A percentile compares a stretch with the other conserved stretches of the same genome.
These are phyloP conservation scores for Saccharomycopsis hybrid DNA, from an alignment of 1,139 yeast genomes.

Conservation along the genomic window DNA sequence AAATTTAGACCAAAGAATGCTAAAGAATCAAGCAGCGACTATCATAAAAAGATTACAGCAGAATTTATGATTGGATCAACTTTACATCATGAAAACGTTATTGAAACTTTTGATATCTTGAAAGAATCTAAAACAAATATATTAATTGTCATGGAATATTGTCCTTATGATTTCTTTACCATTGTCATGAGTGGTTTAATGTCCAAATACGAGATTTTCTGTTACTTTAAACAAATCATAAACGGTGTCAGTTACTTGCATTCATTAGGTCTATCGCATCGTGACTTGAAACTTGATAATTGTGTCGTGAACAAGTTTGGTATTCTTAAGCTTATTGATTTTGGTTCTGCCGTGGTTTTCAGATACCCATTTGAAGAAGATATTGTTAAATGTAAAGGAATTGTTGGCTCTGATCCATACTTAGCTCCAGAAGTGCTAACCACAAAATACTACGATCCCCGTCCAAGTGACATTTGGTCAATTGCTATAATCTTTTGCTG, in stretches of 20 bases:
- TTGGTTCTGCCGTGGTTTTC: conserved; percentile 91
- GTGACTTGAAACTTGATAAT: conserved; percentile 89
- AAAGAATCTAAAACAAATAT: conserved; percentile 76
- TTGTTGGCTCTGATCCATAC: conserved; percentile 92
- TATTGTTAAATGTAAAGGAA: conserved; percentile 77
- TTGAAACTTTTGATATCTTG: conserved; percentile 85
- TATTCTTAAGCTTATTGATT: conserved; percentile 83
- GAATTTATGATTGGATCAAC: conserved; percentile 95
- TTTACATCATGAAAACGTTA: conserved; percentile 81
- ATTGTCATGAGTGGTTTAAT: conserved; percentile 93
- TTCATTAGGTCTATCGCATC: conserved; percentile 82
- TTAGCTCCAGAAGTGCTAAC: conserved; percentile 93
- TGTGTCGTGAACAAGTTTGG: conserved; percentile 85
- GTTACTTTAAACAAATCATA: conserved; percentile 84
- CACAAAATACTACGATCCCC: conserved; percentile 74
- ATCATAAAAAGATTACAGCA: conserved; percentile 89
- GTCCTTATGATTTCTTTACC: conserved; percentile 88
- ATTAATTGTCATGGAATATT: conserved; percentile 90
- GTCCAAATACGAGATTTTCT: conserved; percentile 78
- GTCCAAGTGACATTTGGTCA: conserved; percentile 95
- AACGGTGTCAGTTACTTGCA: conserved; percentile 81
- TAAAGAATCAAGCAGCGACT: conserved; percentile 75
- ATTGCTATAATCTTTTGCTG: conserved; percentile 89
- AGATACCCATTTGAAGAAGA: conserved; percentile 83
- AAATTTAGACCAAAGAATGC: conserved; percentile 78